Evolutionary conservation across 2,329 filamentous ascomycete genomes (phyloP).

Genomic region (Botrytis aclada): DNA sequence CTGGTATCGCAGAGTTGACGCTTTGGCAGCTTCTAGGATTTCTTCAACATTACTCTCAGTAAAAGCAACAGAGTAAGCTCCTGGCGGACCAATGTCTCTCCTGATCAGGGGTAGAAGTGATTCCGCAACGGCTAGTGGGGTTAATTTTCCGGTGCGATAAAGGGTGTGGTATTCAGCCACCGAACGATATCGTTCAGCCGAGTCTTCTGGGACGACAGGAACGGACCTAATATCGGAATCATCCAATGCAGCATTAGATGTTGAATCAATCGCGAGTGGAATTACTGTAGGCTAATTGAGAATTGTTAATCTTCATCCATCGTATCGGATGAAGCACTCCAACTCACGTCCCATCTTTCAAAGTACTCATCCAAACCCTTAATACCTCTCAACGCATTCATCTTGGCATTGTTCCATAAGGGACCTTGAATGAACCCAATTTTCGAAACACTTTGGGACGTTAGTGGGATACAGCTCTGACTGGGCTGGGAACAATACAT

Average conservation of each 20-base stretch:
- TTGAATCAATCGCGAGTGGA: slow-evolving; percentile 42
- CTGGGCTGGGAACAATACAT: slow-evolving; percentile 35
- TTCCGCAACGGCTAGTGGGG: slow-evolving; percentile 69
- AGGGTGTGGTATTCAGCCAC: slow-evolving; percentile 73
- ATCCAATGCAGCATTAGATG: slow-evolving; percentile 22
- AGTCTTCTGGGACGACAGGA: slow-evolving; percentile 42
- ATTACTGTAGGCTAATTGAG: slow-evolving; percentile 53
- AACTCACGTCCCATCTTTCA: slow-evolving; percentile 49
- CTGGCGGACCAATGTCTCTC: slow-evolving; percentile 50
- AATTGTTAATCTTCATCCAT: neutral
- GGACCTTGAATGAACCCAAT: slow-evolving; percentile 59
- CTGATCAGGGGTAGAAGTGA: slow-evolving; percentile 68
- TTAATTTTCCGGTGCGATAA: slow-evolving; percentile 67
- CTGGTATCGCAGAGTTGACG: slow-evolving; percentile 70
- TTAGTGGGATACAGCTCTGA: neutral
- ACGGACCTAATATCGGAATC: slow-evolving; percentile 45
- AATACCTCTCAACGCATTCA: slow-evolving; percentile 48
- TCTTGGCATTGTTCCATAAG: slow-evolving; percentile 68
- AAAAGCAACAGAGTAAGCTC: slow-evolving; percentile 70
- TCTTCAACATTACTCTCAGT: slow-evolving; percentile 62
- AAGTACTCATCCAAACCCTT: slow-evolving; percentile 46
- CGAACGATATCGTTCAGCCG: slow-evolving; percentile 60
- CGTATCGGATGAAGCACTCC: neutral
- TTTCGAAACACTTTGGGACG: slow-evolving; percentile 49
- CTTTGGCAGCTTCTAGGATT: slow-evolving; percentile 65